These are phyloP conservation scores for Hypoxylon sp. DNA, from an alignment of 2,329 filamentous ascomycete genomes.

Conservation along the genomic window DNA sequence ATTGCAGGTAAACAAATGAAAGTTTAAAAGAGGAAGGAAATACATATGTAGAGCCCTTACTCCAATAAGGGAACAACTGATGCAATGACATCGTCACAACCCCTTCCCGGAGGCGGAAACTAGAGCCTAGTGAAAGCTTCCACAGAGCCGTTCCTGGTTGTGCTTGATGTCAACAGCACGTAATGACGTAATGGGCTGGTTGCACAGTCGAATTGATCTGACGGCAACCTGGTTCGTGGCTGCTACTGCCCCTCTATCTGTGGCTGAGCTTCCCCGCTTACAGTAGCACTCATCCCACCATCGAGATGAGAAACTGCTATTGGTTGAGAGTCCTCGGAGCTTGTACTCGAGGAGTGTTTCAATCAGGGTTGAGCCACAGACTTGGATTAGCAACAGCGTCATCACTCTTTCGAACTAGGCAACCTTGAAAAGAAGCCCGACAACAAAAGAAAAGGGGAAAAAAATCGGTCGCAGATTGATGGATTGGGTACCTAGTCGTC, in stretches of 20 bases:
- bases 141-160: conserved; percentile 18
- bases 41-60: conserved; percentile 6
- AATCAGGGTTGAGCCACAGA: conserved; percentile 9
- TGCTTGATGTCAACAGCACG: conserved; percentile 13
- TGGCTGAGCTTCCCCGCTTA: conserved; percentile 22
- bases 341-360: conserved; percentile 1
- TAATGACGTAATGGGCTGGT: conserved; percentile 32
- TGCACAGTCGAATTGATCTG: background rate
- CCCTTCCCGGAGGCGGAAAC: background rate
- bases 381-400: conserved; percentile 32
- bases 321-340: background rate
- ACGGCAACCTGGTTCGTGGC: background rate
- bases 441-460: background rate
- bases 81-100: conserved; percentile 36
- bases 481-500: background rate
- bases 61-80: conserved; percentile 31
- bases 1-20: conserved; percentile 11
- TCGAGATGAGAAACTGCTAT: background rate
- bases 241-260: conserved; percentile 33
- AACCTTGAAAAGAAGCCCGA: conserved; percentile 29
- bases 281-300: background rate
- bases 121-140: conserved; percentile 1
- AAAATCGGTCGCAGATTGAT: conserved; percentile 1
- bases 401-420: conserved; percentile 36
- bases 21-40: conserved; percentile 3